Base-by-base conservation (phyloP, 176 grass and related monocot genomes). In the Zizania latifolia region DNA sequence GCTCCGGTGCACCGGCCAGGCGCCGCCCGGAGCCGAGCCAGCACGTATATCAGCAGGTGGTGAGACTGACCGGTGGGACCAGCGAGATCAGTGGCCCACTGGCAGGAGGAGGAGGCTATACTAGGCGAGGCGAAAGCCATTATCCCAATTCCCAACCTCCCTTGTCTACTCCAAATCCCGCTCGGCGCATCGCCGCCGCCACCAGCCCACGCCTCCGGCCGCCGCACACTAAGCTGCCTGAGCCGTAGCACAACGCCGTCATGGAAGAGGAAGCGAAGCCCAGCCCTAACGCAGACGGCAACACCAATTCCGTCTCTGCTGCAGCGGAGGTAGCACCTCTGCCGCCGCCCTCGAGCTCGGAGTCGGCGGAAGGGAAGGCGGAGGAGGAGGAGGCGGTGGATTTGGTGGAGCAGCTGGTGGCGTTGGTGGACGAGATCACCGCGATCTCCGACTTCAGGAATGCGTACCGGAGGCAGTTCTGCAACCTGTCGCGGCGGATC, bases 401-500 rank as follows among this genome's bases (percentile, higher is more conserved):
- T 62, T 37, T 88, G 58, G 80, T 94, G 58, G 74, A 86, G 72
- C 61, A 80, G 45, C n/a, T 99, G 31, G 71, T 72, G 19, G 69
- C 84, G 66, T 51, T 79, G 32, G 72, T 85, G 76, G 85, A 69
- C 31, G 89, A 99, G 86, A 94, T 94, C 84, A 60, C 82, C 10
- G 68, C 63, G 17, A 81, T 94, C 56, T 87, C 89, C 4, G 91
- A 92, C 38, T 99, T 86, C 77, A 82, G 80, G 80, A 99, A 99
- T 74, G 82, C 91, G 22, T 99, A 94, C 85, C 71, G 72, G 32
- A 81, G 86, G 86, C 91, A 90, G 78, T 90, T 99, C 76, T 89
- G 91, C 55, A 92, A 90, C 71, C 79, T 99, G 33, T 99, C 82
- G 30, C 84, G 95, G 67, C 89, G 95, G 91, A 99, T 99, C 81